phyloP scores from a whole-genome alignment of 1,139 yeast genomes.

The Suhomyces yuchorum region DNA sequence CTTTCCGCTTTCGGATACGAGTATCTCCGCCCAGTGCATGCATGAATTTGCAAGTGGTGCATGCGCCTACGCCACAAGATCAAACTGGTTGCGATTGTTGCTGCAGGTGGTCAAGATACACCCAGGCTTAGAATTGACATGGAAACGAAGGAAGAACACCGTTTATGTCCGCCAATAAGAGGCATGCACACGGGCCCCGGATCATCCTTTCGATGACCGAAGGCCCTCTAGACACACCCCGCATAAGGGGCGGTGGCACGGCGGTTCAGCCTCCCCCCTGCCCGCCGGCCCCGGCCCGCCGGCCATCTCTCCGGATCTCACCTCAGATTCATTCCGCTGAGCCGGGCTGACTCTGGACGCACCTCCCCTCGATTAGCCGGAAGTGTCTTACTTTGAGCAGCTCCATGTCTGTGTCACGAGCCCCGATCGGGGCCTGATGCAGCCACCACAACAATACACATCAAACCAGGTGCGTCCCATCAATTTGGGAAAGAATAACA shows the following conservation, averaged over 20 bases:
- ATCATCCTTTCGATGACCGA: too few relatives aligned
- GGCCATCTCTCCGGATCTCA: too few relatives aligned
- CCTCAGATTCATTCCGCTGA: background rate
- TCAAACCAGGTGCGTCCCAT: conserved; percentile 3
- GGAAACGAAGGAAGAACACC: conserved; percentile 5
- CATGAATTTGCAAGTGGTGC: background rate
- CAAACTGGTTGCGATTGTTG: conserved; percentile 5
- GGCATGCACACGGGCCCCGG: background rate
- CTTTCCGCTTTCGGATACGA: background rate
- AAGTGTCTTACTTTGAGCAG: background rate
- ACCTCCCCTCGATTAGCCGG: background rate
- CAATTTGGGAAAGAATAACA: conserved; percentile 8
- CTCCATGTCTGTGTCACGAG: background rate
- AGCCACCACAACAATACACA: conserved; percentile 8
- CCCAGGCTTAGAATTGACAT: conserved; percentile 6
- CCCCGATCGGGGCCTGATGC: background rate
- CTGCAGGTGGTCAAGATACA: conserved; percentile 9
- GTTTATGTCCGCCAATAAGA: background rate
- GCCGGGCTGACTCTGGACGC: background rate
- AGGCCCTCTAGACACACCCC: too few relatives aligned
- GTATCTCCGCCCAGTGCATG: conserved; percentile 3
- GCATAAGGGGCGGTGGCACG: too few relatives aligned
- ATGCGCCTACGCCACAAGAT: conserved; percentile 3
- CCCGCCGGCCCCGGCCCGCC: background rate
- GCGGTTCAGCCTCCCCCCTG: too few relatives aligned